Evolutionary conservation across 1,284 basidiomycete genomes (phyloP).

Genomic region (Singerocomus inundabilis): DNA sequence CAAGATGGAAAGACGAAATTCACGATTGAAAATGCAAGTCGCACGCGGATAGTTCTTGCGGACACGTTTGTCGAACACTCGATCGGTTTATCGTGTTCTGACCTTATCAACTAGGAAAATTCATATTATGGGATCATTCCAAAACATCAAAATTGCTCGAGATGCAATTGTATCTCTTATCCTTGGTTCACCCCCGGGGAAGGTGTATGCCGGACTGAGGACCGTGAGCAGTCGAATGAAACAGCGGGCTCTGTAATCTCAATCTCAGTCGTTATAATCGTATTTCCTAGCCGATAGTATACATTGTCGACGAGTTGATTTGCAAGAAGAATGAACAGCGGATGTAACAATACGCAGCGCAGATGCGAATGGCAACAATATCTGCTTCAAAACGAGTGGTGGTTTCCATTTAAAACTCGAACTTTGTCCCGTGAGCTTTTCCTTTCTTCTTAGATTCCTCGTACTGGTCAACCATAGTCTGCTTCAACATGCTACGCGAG

Average conservation of each 20-base stretch:
- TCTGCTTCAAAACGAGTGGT: neutral
- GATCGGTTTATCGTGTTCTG: neutral
- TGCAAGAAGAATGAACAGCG: constrained; percentile 1
- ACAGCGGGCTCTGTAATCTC: constrained; percentile 68
- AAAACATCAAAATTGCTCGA: constrained; percentile 96
- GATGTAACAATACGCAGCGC: neutral
- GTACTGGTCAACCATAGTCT: constrained; percentile 53
- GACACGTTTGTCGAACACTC: constrained; percentile 72
- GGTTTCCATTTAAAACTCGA: constrained; percentile 1
- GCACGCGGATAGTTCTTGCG: constrained; percentile 94
- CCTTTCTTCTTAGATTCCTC: constrained; percentile 39
- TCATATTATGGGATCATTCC: constrained; percentile 91
- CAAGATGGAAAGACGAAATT: constrained; percentile 99
- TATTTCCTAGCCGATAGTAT: constrained; percentile 5
- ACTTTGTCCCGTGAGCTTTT: constrained; percentile 17
- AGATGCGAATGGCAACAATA: neutral
- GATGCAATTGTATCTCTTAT: constrained; percentile 96
- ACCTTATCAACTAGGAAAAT: constrained; percentile 65
- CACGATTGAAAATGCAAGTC: constrained; percentile 95
- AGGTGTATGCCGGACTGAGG: constrained; percentile 90
- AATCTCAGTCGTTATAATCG: constrained; percentile 12
- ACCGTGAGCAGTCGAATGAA: constrained; percentile 93
- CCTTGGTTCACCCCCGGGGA: constrained; percentile 93
- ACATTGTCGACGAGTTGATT: constrained; percentile 13
- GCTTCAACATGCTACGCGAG: constrained; percentile 37